phyloP scores from a whole-genome alignment of 345 rosid species.

The Gossypioides kirkii region DNA sequence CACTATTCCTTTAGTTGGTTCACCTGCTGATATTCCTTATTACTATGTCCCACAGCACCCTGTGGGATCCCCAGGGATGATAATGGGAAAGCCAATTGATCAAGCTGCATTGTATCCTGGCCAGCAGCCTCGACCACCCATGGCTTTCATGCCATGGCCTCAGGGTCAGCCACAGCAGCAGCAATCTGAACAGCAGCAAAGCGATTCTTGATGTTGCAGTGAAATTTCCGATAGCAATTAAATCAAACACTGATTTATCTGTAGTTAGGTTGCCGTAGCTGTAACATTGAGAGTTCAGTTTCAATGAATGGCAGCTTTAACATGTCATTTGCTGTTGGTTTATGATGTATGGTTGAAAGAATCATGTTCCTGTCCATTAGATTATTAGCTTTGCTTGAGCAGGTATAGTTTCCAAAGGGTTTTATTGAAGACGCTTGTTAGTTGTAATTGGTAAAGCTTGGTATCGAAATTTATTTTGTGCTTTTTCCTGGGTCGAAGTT shows the following conservation, averaged over 20 bases:
- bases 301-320: neutral
- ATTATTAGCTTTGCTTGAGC: neutral
- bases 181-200: slow-evolving; percentile 26
- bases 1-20: slow-evolving; percentile 32
- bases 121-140: slow-evolving; percentile 29
- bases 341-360: neutral
- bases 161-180: slow-evolving; percentile 26
- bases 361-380: neutral
- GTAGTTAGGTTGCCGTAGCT: slow-evolving; percentile 6
- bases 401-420: neutral
- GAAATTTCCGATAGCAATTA: neutral
- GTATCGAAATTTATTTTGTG: neutral
- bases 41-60: slow-evolving; percentile 39
- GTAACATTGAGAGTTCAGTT: slow-evolving; percentile 5
- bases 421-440: neutral
- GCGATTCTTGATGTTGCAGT: slow-evolving; percentile 15
- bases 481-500: neutral
- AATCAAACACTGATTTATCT: slow-evolving; percentile 4
- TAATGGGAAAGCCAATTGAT: slow-evolving; percentile 39
- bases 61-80: slow-evolving; percentile 29
- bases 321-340: neutral
- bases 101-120: slow-evolving; percentile 22
- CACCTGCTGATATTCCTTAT: slow-evolving; percentile 38
- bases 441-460: neutral
- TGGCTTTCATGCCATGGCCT: slow-evolving; percentile 36